Conservation (phyloP, 2,329 filamentous ascomycete genomes). For the Monascus ruber region DNA sequence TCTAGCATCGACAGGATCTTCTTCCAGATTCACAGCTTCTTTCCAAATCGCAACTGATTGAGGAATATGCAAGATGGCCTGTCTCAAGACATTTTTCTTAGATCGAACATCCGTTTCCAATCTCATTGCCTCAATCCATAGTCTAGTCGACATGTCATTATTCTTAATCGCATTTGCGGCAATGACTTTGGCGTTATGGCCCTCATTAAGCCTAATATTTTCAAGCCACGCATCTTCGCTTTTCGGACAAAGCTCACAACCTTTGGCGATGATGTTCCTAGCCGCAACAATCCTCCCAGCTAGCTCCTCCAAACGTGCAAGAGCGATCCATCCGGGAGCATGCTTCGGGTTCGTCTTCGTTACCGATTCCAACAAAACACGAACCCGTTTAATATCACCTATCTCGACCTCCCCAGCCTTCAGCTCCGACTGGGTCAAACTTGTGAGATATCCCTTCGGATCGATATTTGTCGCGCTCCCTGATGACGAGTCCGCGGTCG, state of each 20-base stretch:
- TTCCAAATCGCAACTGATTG: constrained; percentile 98
- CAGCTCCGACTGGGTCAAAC: constrained; percentile 68
- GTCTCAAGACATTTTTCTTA: constrained; percentile 84
- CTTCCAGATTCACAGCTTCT: constrained; percentile 88
- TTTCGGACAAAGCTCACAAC: constrained; percentile 82
- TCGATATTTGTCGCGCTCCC: constrained; percentile 88
- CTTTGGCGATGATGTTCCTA: constrained; percentile 74
- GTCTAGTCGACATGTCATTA: constrained; percentile 73
- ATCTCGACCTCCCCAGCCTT: constrained; percentile 73
- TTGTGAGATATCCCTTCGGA: constrained; percentile 91
- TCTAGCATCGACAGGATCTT: constrained; percentile 76
- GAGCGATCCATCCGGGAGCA: constrained; percentile 89
- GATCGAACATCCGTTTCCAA: constrained; percentile 70
- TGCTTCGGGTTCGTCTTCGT: constrained; percentile 96
- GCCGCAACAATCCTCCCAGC: constrained; percentile 87
- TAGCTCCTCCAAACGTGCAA: constrained; percentile 80
- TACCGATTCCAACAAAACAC: constrained; percentile 86
- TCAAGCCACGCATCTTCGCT: constrained; percentile 95
- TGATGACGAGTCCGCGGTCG: constrained; percentile 55
- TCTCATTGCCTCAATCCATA: constrained; percentile 95
- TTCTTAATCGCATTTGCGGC: constrained; percentile 86
- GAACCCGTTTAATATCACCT: constrained; percentile 88
- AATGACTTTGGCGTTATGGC: constrained; percentile 89
- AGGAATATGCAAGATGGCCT: constrained; percentile 83
- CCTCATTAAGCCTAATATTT: constrained; percentile 85